Evolutionary conservation across 176 grass and related monocot species (phyloP).

Genomic region (Triticum urartu): DNA sequence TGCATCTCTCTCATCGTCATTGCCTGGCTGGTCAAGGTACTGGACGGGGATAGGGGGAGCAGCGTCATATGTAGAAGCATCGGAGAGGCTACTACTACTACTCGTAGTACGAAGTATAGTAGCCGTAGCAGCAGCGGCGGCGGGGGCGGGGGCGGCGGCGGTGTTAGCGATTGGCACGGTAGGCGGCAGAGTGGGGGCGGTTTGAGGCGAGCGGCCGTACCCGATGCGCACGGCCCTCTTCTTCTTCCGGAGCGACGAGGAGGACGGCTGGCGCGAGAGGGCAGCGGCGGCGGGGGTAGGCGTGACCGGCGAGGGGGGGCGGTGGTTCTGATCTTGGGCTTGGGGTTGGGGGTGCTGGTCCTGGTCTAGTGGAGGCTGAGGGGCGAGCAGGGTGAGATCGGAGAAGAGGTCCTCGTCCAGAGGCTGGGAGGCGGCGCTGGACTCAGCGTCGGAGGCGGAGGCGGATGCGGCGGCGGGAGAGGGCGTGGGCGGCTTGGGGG

Average conservation of each 20-base stretch:
- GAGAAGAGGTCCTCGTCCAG: slow-evolving; percentile 97
- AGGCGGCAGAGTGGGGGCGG: background rate
- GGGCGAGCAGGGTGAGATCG: slow-evolving; percentile 79
- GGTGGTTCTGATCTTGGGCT: slow-evolving; percentile 27
- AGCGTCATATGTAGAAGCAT: slow-evolving; percentile 9
- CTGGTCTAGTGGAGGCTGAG: slow-evolving; percentile 24
- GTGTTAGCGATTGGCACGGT: background rate
- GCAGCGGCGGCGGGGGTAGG: background rate
- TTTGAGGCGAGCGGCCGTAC: slow-evolving; percentile 63
- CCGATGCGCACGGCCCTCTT: slow-evolving; percentile 93
- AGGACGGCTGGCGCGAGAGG: slow-evolving; percentile 30
- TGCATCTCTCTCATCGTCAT: background rate
- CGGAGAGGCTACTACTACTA: slow-evolving; percentile 17
- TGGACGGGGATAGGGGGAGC: background rate
- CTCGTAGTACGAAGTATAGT: background rate
- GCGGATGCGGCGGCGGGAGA: background rate
- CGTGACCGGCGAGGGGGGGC: background rate
- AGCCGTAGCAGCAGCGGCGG: background rate
- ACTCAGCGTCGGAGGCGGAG: background rate
- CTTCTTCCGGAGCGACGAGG: slow-evolving; percentile 78
- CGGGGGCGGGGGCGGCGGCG: background rate
- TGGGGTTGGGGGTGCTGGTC: background rate
- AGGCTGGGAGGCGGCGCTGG: slow-evolving; percentile 30
- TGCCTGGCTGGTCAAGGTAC: background rate
- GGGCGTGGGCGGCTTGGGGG: slow-evolving; percentile 21